Evolutionary conservation across 116 monocot species (phyloP).

Genomic region (Posidonia oceanica): DNA sequence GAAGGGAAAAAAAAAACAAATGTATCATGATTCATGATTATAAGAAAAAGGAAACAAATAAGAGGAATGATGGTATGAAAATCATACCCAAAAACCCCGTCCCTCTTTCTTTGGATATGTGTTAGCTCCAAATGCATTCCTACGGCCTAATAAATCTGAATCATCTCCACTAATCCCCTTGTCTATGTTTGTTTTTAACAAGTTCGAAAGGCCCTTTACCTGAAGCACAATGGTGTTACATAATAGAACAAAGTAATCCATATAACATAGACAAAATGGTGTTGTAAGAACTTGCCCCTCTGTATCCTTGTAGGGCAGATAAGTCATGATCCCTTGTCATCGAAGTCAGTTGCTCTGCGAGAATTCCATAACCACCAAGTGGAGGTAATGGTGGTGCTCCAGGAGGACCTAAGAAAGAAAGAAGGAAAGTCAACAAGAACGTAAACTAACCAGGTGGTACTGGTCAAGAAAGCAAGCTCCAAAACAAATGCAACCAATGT

Average conservation of each 20-base stretch:
- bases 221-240: conserved; percentile 7
- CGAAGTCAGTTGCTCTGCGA: conserved; percentile 53
- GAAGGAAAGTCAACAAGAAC: too few relatives aligned
- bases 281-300: conserved; percentile 52
- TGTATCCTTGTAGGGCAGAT: conserved; percentile 55
- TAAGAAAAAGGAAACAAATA: not conserved
- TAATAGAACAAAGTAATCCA: not conserved
- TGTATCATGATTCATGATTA: not conserved
- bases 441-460: too few relatives aligned
- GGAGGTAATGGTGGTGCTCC: conserved; percentile 18
- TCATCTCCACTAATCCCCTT: conserved; percentile 62
- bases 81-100: conserved; percentile 51
- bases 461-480: too few relatives aligned
- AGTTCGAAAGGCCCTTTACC: conserved; percentile 59
- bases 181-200: conserved; percentile 59
- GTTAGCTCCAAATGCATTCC: conserved; percentile 47
- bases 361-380: conserved; percentile 48
- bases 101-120: conserved; percentile 72
- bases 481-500: too few relatives aligned
- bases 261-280: not conserved
- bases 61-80: not conserved
- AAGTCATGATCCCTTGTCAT: conserved; percentile 75
- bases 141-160: conserved; percentile 42
- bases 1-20: not conserved
- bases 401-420: conserved; percentile 16